Evolutionary conservation across 345 rosid genomes (phyloP), one percentile per base, ranked within the genome.

Genomic region (Aquilaria malaccensis): DNA sequence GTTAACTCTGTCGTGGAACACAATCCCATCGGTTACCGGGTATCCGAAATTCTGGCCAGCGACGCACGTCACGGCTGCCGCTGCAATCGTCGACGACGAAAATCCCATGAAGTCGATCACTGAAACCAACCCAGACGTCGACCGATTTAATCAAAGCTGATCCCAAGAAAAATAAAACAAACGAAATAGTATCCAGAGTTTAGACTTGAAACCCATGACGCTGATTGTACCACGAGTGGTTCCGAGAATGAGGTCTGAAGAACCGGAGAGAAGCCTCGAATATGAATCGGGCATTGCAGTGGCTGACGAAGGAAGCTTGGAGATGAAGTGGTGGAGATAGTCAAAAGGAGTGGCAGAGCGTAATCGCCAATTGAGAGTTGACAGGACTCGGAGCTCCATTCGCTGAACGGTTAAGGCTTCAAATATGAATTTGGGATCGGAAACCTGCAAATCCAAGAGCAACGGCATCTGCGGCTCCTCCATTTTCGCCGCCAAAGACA

Each of bases 401-500:
- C 83, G 58, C 66, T 76, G 87, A 30, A 85, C 68, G 30, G 76
- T 82, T 65, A 48, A 67, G 61, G 87, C 78, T 57, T 78, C 79
- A 59, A 85, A 85, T 31, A 82, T 55, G 72, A 75, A 82, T 70
- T 72, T 78, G 59, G 91, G 82, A 13, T 78, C 81, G 45, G 77
- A 68, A 6, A 75, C 37, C 59, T 85, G 85, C 49, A 85, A 81
- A 77, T 80, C 83, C 65, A 76, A 11, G 13, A 85, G 60, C 50
- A 74, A 47, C 58, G 91, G 91, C 65, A 78, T 84, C 29, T 59
- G 56, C 9, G 66, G 58, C 61, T 85, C 91, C 72, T 76, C 91
- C 81, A 85, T 78, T 67, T 85, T 85, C 52, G 84, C 91, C 13
- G 91, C 91, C 56, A 85, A 66, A 56, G 90, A 82, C 69, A 85